Conservation (phyloP, 805 yeast genomes). For the Brettanomyces nanus region DNA sequence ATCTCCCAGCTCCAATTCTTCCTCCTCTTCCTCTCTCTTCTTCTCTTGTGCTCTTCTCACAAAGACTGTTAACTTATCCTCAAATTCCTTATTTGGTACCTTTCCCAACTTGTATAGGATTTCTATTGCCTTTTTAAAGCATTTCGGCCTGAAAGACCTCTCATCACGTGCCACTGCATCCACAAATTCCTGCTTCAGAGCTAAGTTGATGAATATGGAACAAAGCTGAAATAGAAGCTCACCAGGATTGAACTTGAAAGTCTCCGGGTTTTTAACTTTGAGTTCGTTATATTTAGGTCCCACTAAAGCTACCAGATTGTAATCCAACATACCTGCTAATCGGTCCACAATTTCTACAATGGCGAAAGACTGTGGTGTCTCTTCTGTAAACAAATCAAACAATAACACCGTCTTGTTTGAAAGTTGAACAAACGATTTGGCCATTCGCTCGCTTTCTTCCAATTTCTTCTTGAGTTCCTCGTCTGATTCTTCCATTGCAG, state of each 20-base stretch:
- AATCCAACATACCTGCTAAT: slow-evolving; percentile 91
- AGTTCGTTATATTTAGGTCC: slow-evolving; percentile 91
- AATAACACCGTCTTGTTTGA: slow-evolving; percentile 76
- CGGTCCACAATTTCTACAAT: slow-evolving; percentile 89
- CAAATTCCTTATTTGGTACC: slow-evolving; percentile 38
- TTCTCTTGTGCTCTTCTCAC: slow-evolving; percentile 57
- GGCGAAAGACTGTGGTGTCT: slow-evolving; percentile 79
- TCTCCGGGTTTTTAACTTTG: slow-evolving; percentile 76
- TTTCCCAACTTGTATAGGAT: slow-evolving; percentile 54
- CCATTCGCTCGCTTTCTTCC: slow-evolving; percentile 60
- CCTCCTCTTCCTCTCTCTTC: slow-evolving; percentile 60
- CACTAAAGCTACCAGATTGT: slow-evolving; percentile 83
- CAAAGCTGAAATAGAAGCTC: slow-evolving; percentile 59
- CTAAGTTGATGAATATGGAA: slow-evolving; percentile 67
- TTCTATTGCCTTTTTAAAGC: slow-evolving; percentile 62
- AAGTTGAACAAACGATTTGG: slow-evolving; percentile 73
- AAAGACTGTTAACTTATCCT: slow-evolving; percentile 45
- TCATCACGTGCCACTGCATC: slow-evolving; percentile 82
- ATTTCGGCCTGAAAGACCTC: slow-evolving; percentile 68
- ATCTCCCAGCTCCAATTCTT: slow-evolving; percentile 84
- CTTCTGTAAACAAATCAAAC: slow-evolving; percentile 73
- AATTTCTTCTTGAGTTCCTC: slow-evolving; percentile 56
- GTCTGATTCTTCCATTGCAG: slow-evolving; percentile 40
- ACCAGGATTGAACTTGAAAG: slow-evolving; percentile 77
- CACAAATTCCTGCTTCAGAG: slow-evolving; percentile 56